Base-by-base conservation (phyloP, 164 flowering plant species). In the Akebia trifoliata region DNA sequence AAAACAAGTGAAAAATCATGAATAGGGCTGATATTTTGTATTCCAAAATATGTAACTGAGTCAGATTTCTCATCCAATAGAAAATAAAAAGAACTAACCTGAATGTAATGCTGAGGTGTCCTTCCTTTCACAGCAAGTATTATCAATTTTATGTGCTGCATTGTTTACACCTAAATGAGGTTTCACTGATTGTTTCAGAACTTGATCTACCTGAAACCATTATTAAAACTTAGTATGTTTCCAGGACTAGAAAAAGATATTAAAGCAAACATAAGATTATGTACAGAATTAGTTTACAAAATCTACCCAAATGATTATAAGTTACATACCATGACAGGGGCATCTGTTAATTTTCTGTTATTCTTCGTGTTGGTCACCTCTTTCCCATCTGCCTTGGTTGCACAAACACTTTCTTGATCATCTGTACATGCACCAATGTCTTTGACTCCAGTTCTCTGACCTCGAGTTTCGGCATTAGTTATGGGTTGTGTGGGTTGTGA, bases 401-500 rank as follows among this genome's bases (percentile, higher is more conserved):
- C 43, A 52, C 14, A 31, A 55, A 45, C 34, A 43, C 40, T 52
- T 24, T 8, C 53, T 50, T 58, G 64, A 45, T 63, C 68, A 31
- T 65, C 79, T 34, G 22, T 52, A 35, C 24, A 1, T 55, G 55
- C 22, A 21, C 48, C 44, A 30, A 21, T 63, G 29, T 52, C 65
- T 56, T 65, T 74, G 78, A 71, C 37, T 61, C 73, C 71, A 68
- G 59, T 65, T 63, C 71, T 78, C 60, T 51, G 67, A 60, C 62
- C 69, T 49, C 30, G 64, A 63, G 56, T 48, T 10, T 54, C 65
- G 51, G 8, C 26, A 54, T 65, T 50, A 30, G 26, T 18, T 46
- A 40, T 44, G 1, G 78, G 38, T 40, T 78, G 78, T 29, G 69
- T 44, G 1, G 78, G 38, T 40, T 78, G 78, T 29, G 69, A 37